Base-by-base conservation (phyloP, 192 early-diverging fungal genomes). In the Coemansia sp. region DNA sequence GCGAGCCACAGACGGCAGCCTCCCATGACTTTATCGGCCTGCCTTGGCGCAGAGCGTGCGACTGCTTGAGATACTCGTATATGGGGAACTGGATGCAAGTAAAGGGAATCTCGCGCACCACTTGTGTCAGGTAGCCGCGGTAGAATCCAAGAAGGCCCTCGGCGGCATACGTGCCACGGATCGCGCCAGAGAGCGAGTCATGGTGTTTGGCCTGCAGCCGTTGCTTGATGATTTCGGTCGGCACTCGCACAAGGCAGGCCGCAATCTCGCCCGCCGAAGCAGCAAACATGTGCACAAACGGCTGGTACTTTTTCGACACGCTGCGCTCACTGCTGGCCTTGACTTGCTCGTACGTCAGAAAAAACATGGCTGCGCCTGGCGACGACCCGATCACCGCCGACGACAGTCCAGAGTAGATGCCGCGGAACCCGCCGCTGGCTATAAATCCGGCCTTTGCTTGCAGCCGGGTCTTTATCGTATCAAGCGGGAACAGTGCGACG, bases 101-200 rank as follows among this genome's bases (percentile, higher is more conserved):
- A 65, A 98, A 98, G 17, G 96, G 96, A 64, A 98, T 95, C 82
- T 98, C 96, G 37, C 96, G 84, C 60, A 93, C 92, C 4, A 98
- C 88, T 19, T 93, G 95, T 46, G 91, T 93, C 50, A 89, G 69
- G 62, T 91, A 98, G 7, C 96, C 96, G 19, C 93, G 87, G 63
- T 97, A 98, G 58, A 98, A 90, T 4, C 95, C 96, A 53, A 85
- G 57, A 4, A 93, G 35, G 0, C 94, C 94, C 42, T 95, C 90
- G 14, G 79, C 63, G 3, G 72, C 54, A 46, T 88, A 67, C 8
- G 93, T 93, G 41, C 83, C 68, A 27, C 71, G 72, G 9, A 93
- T 63, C 10, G 94, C 93, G 1, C 58, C 66, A 6, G 68, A 65
- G n/a, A 87, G 84, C 54, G 85, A 80, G 1, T 39, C 35, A 65